Percentiles rank a stretch among this genome's conserved stretches.
These are phyloP conservation scores for Fagus crenata DNA, from an alignment of 306 rosid genomes.

Conservation along the genomic window DNA sequence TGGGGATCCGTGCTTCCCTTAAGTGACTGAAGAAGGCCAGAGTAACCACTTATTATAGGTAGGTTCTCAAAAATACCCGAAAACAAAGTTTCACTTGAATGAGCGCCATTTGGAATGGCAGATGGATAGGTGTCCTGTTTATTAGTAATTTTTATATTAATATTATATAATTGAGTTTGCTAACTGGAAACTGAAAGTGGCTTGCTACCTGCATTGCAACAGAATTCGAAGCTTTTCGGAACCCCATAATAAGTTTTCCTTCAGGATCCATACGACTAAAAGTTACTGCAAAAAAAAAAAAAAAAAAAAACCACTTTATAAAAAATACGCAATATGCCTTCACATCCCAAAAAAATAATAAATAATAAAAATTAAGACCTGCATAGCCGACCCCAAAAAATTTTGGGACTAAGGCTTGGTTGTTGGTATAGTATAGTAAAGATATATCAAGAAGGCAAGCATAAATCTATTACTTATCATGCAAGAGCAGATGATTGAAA, in stretches of 20 bases:
- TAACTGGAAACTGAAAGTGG: constrained; percentile 41
- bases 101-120: constrained; percentile 72
- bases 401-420: no score
- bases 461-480: constrained; percentile 20
- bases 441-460: constrained; percentile 17
- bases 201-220: constrained; percentile 70
- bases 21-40: constrained; percentile 92
- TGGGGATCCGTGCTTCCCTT: constrained; percentile 81
- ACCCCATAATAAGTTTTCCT: constrained; percentile 98
- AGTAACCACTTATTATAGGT: constrained; percentile 87
- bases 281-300: constrained; percentile 74
- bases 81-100: constrained; percentile 83
- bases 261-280: constrained; percentile 99
- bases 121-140: constrained; percentile 83
- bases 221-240: constrained; percentile 81
- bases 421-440: background rate
- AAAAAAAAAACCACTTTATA: background rate
- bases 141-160: constrained; percentile 49
- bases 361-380: background rate
- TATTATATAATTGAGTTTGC: constrained; percentile 36
- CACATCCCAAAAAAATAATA: background rate
- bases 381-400: no score
- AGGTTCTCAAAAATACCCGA: constrained; percentile 89
- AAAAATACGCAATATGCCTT: background rate
- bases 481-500: constrained; percentile 18